Conservation (phyloP, 345 rosid species). For the Eucalyptus regnans region DNA sequence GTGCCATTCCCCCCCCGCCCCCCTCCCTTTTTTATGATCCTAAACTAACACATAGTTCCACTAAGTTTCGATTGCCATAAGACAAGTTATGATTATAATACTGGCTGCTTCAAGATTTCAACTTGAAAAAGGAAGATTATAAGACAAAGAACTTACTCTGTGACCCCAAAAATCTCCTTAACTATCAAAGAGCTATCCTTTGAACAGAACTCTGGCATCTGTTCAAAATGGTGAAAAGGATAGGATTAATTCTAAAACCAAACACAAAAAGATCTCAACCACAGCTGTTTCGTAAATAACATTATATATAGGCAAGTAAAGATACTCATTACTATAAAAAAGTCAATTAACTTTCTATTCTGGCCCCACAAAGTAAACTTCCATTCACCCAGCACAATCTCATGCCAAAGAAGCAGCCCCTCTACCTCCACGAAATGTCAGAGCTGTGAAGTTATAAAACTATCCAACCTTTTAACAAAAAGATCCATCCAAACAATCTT, state of each 20-base stretch:
- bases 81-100: not conserved
- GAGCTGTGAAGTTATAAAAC: not conserved
- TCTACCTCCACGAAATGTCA: not conserved
- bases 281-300: not conserved
- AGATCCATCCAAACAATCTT: not conserved
- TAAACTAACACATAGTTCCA: not conserved
- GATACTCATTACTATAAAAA: not conserved
- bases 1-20: fast-evolving
- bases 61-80: not conserved
- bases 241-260: not conserved
- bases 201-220: constrained; percentile 87
- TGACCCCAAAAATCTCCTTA: constrained; percentile 90
- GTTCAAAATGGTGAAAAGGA: not conserved
- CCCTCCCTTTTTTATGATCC: not conserved
- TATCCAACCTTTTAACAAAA: not conserved
- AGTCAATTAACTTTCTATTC: not conserved
- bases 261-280: not conserved
- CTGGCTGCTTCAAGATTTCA: not conserved
- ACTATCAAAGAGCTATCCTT: constrained; percentile 68
- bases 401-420: not conserved
- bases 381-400: not conserved
- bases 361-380: not conserved
- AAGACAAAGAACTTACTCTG: constrained; percentile 45
- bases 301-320: not conserved
- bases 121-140: not conserved